A percentile compares a stretch with the other conserved stretches of the same genome.
phyloP scores from a whole-genome alignment of 2,329 filamentous ascomycete species.

The Ceratocystis colombiana region DNA sequence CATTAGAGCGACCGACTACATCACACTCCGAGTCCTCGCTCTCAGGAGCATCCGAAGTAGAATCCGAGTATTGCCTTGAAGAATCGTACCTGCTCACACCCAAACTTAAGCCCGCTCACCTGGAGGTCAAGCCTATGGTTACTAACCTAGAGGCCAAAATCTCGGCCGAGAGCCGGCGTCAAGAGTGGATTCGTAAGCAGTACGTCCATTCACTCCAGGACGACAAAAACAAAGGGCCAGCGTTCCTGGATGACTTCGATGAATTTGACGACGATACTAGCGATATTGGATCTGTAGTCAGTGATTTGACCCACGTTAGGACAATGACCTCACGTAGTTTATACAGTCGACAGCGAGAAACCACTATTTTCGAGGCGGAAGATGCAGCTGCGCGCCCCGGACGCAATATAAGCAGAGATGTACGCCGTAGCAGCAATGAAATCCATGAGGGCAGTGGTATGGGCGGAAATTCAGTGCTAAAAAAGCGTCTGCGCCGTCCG shows the following conservation, averaged over 20 bases:
- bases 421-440: slow-evolving; percentile 27
- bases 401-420: slow-evolving; percentile 18
- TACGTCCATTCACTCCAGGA: slow-evolving; percentile 25
- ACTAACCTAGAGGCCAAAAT: slow-evolving; percentile 23
- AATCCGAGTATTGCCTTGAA: slow-evolving; percentile 23
- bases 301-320: slow-evolving; percentile 24
- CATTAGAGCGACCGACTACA: slow-evolving; percentile 20
- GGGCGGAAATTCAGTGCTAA: slow-evolving; percentile 30
- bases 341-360: slow-evolving; percentile 24
- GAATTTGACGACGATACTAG: slow-evolving; percentile 25
- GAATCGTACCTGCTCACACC: slow-evolving; percentile 23
- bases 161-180: slow-evolving; percentile 22
- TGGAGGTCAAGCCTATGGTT: slow-evolving; percentile 19
- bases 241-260: slow-evolving; percentile 19
- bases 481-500: slow-evolving; percentile 31
- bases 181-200: slow-evolving; percentile 25
- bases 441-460: slow-evolving; percentile 32
- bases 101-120: slow-evolving; percentile 12
- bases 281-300: slow-evolving; percentile 25
- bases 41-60: slow-evolving; percentile 23
- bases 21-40: slow-evolving; percentile 25
- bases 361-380: slow-evolving; percentile 24
- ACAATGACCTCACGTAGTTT: slow-evolving; percentile 25
- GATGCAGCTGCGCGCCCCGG: slow-evolving; percentile 20
- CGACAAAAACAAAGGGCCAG: slow-evolving; percentile 18